Evolutionary conservation across 768 basidiomycete species (phyloP).

Genomic region (Phallus indusiatus): DNA sequence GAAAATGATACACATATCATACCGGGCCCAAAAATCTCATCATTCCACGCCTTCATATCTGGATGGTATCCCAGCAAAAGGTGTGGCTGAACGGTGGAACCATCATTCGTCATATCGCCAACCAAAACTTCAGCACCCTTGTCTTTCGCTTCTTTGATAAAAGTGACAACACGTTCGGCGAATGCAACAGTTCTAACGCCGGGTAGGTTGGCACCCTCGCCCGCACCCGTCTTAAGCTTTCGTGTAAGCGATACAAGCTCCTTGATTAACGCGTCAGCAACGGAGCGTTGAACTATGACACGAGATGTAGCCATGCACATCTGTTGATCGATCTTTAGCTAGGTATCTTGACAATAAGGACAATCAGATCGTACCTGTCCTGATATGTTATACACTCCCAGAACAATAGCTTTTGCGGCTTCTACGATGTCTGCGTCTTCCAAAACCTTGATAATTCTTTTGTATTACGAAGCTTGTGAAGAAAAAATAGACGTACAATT

Average conservation of each 20-base stretch:
- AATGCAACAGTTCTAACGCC: slow-evolving; percentile 35
- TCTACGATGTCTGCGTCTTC: slow-evolving; percentile 43
- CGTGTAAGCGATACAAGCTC: slow-evolving; percentile 24
- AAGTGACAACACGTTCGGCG: slow-evolving; percentile 34
- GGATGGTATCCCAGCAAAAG: slow-evolving; percentile 36
- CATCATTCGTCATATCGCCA: slow-evolving; percentile 32
- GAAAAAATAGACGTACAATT: slow-evolving; percentile 26
- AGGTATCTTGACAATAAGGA: background rate
- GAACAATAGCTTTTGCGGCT: slow-evolving; percentile 41
- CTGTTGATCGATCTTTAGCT: slow-evolving; percentile 18
- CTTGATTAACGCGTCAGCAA: slow-evolving; percentile 27
- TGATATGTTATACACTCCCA: slow-evolving; percentile 34
- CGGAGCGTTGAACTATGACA: slow-evolving; percentile 40
- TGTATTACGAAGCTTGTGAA: background rate
- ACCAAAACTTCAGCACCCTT: slow-evolving; percentile 35
- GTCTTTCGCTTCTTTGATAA: slow-evolving; percentile 35
- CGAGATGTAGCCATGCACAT: slow-evolving; percentile 53
- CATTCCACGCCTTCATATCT: slow-evolving; percentile 43
- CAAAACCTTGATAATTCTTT: slow-evolving; percentile 28
- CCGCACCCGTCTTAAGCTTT: slow-evolving; percentile 30
- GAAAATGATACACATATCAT: background rate
- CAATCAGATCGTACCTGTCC: slow-evolving; percentile 20
- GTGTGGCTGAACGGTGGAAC: slow-evolving; percentile 41
- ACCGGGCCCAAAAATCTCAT: slow-evolving; percentile 58
- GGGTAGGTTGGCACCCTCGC: slow-evolving; percentile 21